phyloP scores from a whole-genome alignment of 768 basidiomycete genomes.

The Trametes punicea region DNA sequence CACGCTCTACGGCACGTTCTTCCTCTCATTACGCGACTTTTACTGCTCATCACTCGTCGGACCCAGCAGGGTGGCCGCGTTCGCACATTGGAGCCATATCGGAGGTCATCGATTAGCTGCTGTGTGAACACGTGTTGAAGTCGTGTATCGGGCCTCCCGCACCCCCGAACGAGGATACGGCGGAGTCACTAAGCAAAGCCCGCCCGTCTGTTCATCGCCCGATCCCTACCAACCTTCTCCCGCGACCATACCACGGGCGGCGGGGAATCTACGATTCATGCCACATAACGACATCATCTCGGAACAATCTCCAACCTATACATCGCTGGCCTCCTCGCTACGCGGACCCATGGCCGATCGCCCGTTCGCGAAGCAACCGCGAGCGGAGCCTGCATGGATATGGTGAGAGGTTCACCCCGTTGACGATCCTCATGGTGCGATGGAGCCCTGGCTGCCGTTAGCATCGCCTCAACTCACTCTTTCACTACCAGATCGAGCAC shows the following conservation, averaged over 20 bases:
- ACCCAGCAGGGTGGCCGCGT: not conserved
- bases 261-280: conserved; percentile 8
- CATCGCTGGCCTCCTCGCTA: not conserved
- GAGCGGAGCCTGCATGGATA: not conserved
- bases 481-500: conserved; percentile 4
- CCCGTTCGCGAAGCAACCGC: conserved; percentile 3
- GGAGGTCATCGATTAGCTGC: conserved; percentile 8
- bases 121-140: conserved; percentile 5
- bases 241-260: conserved; percentile 12
- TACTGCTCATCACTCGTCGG: conserved; percentile 8
- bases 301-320: conserved; percentile 10
- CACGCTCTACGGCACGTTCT: not conserved
- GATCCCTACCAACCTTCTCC: conserved; percentile 13
- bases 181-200: not conserved
- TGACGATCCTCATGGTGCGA: conserved; percentile 2
- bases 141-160: conserved; percentile 1
- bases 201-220: not conserved
- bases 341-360: conserved; percentile 1
- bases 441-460: not conserved
- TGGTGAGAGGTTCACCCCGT: conserved; percentile 5
- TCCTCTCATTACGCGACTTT: not conserved
- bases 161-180: not conserved
- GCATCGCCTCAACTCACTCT: conserved; percentile 1
- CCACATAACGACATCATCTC: conserved; percentile 7
- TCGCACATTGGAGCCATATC: conserved; percentile 10